Evolutionary conservation across 495 filamentous ascomycete genomes (phyloP), one percentile per base, ranked within the genome.

Genomic region (Penicillium chermesinum): DNA sequence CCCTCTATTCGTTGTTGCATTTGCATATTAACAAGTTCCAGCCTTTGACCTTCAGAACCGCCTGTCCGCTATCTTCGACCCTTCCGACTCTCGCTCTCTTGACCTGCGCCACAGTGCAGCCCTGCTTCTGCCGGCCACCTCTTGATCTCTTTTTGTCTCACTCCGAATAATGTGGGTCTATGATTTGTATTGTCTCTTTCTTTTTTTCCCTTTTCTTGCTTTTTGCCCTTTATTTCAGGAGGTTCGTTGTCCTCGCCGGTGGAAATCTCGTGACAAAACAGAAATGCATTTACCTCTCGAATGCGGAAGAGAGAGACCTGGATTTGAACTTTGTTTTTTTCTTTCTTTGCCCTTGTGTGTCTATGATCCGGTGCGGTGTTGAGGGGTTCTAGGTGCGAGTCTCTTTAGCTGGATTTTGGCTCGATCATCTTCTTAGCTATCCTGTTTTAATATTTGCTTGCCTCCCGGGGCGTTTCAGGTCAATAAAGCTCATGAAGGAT

Each of bases 91-190:
- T 3, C 76, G 83, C 38, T 86, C 81, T 10, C 71, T 85, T 9
- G 85, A 88, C 64, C 71, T 88, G 22, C 63, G 76, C 40, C 85
- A 84, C 52, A 80, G 79, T 45, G 78, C 83, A 8, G 76, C 74
- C 14, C 68, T 86, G n/a, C 68, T 87, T 2, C 70, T 79, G 21
- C 73, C 77, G 1, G 33, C 41, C 16, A 53, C 50, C 14, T 14
- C 47, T 22, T 57, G 39, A 40, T 16, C 9, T 17, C 12, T 30
- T 30, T 30, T 30, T 30, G 25, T 30, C 25, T 30, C 4, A n/a
- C n/a, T n/a, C n/a, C n/a, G n/a, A n/a, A n/a, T n/a, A n/a, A n/a
- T n/a, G n/a, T n/a, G n/a, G n/a, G 25, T 10, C 25, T 30, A 30
- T 10, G 4, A 30, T 30, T 30, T 30, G 25, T 30, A 30, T 30